Evolutionary conservation across 495 filamentous ascomycete genomes (phyloP).

Genomic region (Trichoderma orchidacearum): DNA sequence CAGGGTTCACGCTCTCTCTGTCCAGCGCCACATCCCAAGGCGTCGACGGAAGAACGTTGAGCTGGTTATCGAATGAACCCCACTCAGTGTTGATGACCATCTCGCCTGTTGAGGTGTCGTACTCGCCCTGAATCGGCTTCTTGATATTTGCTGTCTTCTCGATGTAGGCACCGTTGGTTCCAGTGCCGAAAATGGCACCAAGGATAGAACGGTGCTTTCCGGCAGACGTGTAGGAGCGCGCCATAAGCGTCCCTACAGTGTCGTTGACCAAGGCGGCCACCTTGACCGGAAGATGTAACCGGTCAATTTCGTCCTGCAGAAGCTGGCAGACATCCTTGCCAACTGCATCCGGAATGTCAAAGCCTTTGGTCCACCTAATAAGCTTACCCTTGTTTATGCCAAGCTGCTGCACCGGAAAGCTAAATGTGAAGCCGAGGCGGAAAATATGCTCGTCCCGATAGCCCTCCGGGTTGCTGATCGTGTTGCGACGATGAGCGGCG

Average conservation of each 20-base stretch:
- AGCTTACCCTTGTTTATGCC: conserved; percentile 89
- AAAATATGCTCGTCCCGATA: conserved; percentile 60
- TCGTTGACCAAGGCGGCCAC: conserved; percentile 95
- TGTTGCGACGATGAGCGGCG: conserved; percentile 45
- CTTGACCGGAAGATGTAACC: conserved; percentile 71
- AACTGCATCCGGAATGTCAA: conserved; percentile 83
- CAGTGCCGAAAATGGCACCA: conserved; percentile 89
- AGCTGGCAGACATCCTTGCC: conserved; percentile 90
- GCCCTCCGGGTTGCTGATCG: conserved; percentile 36
- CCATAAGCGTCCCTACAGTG: conserved; percentile 95
- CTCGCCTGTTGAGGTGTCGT: conserved; percentile 70
- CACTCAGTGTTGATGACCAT: conserved; percentile 99
- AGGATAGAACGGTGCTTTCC: conserved; percentile 77
- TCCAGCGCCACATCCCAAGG: conserved; percentile 72
- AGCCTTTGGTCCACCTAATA: conserved; percentile 97
- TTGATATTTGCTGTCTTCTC: conserved; percentile 57
- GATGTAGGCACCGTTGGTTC: conserved; percentile 90
- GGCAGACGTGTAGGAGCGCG: conserved; percentile 84
- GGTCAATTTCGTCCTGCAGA: conserved; percentile 84
- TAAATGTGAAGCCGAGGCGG: conserved; percentile 92
- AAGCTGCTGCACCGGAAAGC: conserved; percentile 86
- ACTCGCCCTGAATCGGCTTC: conserved; percentile 51
- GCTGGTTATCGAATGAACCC: conserved; percentile 93
- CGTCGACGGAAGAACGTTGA: conserved; percentile 76
- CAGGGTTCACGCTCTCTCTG: conserved; percentile 72